Evolutionary conservation across 257 asterid species (phyloP).

Genomic region (Solanum phureja): DNA sequence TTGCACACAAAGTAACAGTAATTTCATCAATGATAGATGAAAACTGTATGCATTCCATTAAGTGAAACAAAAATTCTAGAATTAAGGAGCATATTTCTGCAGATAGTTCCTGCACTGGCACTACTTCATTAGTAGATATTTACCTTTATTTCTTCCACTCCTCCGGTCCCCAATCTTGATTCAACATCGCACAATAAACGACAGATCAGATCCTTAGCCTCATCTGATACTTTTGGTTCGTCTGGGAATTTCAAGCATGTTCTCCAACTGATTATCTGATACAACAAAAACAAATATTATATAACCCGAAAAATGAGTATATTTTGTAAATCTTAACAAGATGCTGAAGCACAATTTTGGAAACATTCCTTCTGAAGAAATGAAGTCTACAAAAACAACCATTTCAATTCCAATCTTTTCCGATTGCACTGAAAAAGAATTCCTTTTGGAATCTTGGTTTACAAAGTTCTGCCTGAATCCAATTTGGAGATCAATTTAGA

Average conservation of each 20-base stretch:
- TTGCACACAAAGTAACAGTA: not conserved
- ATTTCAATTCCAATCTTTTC: not conserved
- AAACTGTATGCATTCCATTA: not conserved
- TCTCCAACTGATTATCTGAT: conserved; percentile 88
- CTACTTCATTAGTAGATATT: not conserved
- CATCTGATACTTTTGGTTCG: conserved; percentile 73
- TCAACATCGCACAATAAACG: conserved; percentile 85
- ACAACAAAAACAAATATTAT: not conserved
- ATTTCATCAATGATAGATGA: not conserved
- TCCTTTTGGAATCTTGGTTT: not conserved
- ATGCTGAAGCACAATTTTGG: not conserved
- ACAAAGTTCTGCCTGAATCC: not conserved
- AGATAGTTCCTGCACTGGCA: not conserved
- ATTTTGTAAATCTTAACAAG: not conserved
- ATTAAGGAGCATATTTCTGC: not conserved
- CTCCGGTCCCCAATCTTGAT: conserved; percentile 88
- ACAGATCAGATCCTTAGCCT: conserved; percentile 86
- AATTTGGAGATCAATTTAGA: not conserved
- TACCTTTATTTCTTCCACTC: conserved; percentile 94
- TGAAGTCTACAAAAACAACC: not conserved
- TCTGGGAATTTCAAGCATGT: conserved; percentile 91
- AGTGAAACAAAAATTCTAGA: not conserved
- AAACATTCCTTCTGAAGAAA: not conserved
- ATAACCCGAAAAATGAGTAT: not conserved
- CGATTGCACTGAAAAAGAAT: not conserved